Percentiles rank a stretch among this genome's conserved stretches.
These are phyloP conservation scores for Podila epigama DNA, from an alignment of 192 early-diverging fungal species.

Conservation along the genomic window DNA sequence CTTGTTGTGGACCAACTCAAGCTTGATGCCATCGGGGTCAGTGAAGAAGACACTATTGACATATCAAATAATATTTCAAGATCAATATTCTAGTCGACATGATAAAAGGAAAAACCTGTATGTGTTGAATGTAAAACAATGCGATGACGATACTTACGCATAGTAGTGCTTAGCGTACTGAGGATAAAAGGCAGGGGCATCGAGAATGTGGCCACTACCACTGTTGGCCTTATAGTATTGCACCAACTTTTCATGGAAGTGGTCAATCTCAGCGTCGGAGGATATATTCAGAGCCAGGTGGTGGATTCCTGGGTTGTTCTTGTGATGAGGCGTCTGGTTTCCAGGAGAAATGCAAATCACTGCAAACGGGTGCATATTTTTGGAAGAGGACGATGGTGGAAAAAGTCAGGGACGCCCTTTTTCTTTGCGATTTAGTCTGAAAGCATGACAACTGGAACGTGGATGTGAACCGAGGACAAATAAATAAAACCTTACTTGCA, in stretches of 20 bases:
- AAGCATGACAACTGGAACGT: no score
- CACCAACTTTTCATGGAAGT: neutral
- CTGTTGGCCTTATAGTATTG: neutral
- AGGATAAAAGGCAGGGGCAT: neutral
- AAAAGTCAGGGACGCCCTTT: no score
- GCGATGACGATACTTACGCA: no score
- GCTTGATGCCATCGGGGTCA: constrained; percentile 37
- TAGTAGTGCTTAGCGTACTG: neutral
- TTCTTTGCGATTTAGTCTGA: no score
- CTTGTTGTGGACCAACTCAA: constrained; percentile 24
- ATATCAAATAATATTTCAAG: no score
- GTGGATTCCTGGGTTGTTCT: constrained; percentile 6
- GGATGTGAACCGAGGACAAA: no score
- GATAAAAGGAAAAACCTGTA: no score
- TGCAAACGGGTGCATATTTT: no score
- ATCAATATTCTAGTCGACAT: neutral
- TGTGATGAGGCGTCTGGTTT: neutral
- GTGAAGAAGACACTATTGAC: constrained; percentile 47
- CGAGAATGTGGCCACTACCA: neutral
- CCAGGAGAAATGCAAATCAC: constrained; percentile 1
- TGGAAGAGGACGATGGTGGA: no score
- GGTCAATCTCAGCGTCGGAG: neutral
- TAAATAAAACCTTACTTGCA: neutral
- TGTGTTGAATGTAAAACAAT: no score
- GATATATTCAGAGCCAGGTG: neutral